Conservation (phyloP, 352 stramenopile genomes). For the Globisporangium echinulatum region DNA sequence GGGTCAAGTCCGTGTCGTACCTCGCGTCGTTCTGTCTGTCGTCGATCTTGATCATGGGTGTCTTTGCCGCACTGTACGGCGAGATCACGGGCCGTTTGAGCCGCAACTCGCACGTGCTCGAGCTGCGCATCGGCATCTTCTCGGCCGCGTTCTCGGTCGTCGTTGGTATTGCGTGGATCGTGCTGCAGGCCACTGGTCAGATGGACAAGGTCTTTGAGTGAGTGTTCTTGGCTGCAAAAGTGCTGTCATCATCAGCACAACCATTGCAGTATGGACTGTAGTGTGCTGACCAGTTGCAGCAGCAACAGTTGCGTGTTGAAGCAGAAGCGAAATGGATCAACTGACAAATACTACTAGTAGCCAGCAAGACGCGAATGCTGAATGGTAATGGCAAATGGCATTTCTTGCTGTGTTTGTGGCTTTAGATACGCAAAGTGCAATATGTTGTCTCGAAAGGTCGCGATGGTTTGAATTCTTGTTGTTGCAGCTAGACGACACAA, state of each 20-base stretch:
- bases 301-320: too few species aligned
- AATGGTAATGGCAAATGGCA: too few species aligned
- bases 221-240: neutral
- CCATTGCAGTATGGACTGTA: too few species aligned
- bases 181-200: slow-evolving; percentile 56
- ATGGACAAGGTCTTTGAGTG: slow-evolving; percentile 72
- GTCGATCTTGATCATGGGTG: slow-evolving; percentile 88
- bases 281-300: too few species aligned
- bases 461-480: neutral
- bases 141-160: slow-evolving; percentile 64
- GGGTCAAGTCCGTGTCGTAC: slow-evolving; percentile 69
- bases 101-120: slow-evolving; percentile 42
- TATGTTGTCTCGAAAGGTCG: slow-evolving; percentile 1
- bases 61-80: slow-evolving; percentile 84
- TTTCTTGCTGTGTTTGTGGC: too few species aligned
- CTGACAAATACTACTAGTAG: too few species aligned
- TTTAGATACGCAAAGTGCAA: too few species aligned
- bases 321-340: too few species aligned
- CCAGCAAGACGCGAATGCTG: too few species aligned
- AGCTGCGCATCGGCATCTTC: slow-evolving; percentile 69
- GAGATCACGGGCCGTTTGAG: slow-evolving; percentile 52
- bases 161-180: slow-evolving; percentile 74
- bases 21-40: slow-evolving; percentile 84
- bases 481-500: too few species aligned
- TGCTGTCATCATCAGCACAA: too few species aligned